Evolutionary conservation across 176 grass and related monocot species (phyloP), one percentile per base, ranked within the genome.

Genomic region (Avena eriantha): DNA sequence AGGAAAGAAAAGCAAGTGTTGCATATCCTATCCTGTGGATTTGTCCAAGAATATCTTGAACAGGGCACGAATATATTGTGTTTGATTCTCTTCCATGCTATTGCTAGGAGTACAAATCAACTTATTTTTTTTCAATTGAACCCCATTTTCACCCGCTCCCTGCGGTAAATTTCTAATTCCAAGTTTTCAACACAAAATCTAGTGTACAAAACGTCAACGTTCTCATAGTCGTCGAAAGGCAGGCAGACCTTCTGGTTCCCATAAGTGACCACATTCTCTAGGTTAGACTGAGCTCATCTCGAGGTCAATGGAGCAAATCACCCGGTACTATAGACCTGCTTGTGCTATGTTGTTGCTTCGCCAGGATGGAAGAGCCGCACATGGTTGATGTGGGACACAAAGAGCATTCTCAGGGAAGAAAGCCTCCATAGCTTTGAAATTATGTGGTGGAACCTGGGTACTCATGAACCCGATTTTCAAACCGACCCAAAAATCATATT

Each of bases 1-100:
- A 53, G 21, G 35, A 61, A 71, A 33, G 54, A 29, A 63, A 43
- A 61, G 39, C 69, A 85, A 49, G 50, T 76, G 70, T 31, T 86
- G 88, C 72, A 77, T 90, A 90, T 86, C 79, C 79, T 90, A 70
- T 60, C 71, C 10, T 70, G 34, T 26, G 74, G 58, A 71, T 34
- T 29, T 76, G 65, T 82, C 64, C 57, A 73, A 18, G 81, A 21
- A 71, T 82, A 56, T 56, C 17, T 55, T 36, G 26, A 49, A 81
- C 3, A n/a, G 26, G 19, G 18, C 1, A 59, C 4, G 17, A 51
- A 76, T 29, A 49, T 74, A 74, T 39, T 23, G 10, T 31, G 18
- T 67, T 33, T 81, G 24, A 34, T 81, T 63, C 22, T n/a, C 55
- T 45, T 79, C 34, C 13, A 10, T 61, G 12, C 4, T 45, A 43